Evolutionary conservation across 805 yeast genomes (phyloP), one percentile per base, ranked within the genome.

Genomic region (Torulaspora gathmanii): DNA sequence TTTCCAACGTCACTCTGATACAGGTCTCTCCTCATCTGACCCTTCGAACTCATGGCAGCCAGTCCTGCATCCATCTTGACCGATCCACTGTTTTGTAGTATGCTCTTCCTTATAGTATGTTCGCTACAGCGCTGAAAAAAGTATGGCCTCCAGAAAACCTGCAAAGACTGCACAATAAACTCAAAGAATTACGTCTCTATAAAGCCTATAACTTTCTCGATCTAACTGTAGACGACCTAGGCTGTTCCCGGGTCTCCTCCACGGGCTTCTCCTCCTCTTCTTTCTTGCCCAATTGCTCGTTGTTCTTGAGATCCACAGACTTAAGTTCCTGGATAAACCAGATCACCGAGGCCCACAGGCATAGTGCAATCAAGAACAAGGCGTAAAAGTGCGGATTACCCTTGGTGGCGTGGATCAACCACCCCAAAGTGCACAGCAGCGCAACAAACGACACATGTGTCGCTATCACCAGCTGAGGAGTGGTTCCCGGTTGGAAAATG

Each of bases 401-500:
- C 22, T 79, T 70, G 26, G 86, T 79, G 38, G 80, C 62, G 53
- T 74, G 78, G 25, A 82, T 74, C 68, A 91, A 75, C 46, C 73
- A 68, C 1, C 70, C 49, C 49, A 91, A 71, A 5, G 63, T 57
- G 1, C 86, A 73, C 4, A 77, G 37, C 45, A 93, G 72, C 9
- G 83, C 72, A 0, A 75, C 70, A 58, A 93, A 93, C 2, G 96
- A 84, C 2, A 70, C 74, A 62, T 93, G 97, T 0, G 97, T 91
- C 2, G 98, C 97, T 30, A 74, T 72, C n/a, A 89, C 73, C 41
- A 93, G 73, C 1, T 95, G 88, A 1, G 97, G 96, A 1, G 93
- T 78, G 1, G 95, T 79, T 1, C 99, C 99, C 5, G 98, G 97
- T 13, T 87, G 82, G 67, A 91, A 86, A 22, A 93, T 79, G 11